These are phyloP conservation scores for Leishmania major DNA, from an alignment of 208 protist genomes.

Conservation along the genomic window DNA sequence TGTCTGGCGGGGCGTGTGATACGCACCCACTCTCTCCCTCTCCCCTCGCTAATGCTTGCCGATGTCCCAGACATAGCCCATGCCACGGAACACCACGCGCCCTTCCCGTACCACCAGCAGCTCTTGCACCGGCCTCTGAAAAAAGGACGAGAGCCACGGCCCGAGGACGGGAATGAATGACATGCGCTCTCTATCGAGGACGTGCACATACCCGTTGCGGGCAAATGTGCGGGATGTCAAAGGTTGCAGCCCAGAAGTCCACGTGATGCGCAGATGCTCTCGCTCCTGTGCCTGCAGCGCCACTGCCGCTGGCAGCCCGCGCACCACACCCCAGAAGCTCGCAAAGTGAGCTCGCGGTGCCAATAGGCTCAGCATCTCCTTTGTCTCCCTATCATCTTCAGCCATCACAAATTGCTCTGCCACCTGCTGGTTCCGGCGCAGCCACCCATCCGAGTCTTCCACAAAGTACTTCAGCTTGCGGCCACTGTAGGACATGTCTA, in stretches of 20 bases:
- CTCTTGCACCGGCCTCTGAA: conserved; percentile 66
- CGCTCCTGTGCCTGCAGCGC: conserved; percentile 59
- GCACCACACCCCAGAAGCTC: conserved; percentile 83
- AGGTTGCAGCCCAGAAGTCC: conserved; percentile 47
- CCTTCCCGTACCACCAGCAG: conserved; percentile 74
- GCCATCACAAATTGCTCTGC: conserved; percentile 70
- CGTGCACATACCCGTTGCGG: conserved; percentile 70
- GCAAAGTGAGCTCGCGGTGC: conserved; percentile 47
- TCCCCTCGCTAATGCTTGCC: conserved; percentile 36
- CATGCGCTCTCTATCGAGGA: conserved; percentile 43
- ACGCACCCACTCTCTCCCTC: neutral
- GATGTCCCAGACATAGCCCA: conserved; percentile 75
- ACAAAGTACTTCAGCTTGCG: conserved; percentile 81
- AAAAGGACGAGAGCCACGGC: conserved; percentile 56
- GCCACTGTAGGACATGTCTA: conserved; percentile 72
- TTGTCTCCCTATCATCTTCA: conserved; percentile 71
- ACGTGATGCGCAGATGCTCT: conserved; percentile 61
- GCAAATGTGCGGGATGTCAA: conserved; percentile 78
- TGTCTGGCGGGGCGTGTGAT: conserved; percentile 1
- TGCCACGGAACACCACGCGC: conserved; percentile 69
- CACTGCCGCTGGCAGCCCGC: conserved; percentile 52
- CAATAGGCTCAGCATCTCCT: conserved; percentile 61
- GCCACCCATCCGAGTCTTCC: conserved; percentile 66
- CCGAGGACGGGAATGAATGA: conserved; percentile 56
- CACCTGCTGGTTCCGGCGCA: conserved; percentile 48